Evolutionary conservation across 192 early-diverging fungal genomes (phyloP), one percentile per base, ranked within the genome.

Genomic region (Coemansia sp.): DNA sequence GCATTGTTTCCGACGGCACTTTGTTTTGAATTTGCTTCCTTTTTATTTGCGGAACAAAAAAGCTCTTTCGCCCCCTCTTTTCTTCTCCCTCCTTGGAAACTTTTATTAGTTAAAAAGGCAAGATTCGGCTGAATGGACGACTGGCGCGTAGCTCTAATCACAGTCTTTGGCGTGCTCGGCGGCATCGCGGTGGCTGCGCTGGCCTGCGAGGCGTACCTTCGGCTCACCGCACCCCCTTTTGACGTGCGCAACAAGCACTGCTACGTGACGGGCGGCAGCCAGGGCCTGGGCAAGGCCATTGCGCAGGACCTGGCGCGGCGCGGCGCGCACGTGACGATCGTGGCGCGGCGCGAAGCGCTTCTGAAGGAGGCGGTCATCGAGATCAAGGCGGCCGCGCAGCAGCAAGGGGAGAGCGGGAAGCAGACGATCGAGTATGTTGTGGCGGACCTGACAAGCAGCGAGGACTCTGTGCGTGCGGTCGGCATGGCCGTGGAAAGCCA

Each of bases 1-100:
- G 91, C 61, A 90, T 96, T 68, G 84, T 92, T 16, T 91, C 89
- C 35, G 93, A 95, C 46, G 93, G 93, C 11, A 95, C 92, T 4
- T 83, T 95, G 48, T 95, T 95, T 71, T 95, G 82, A 55, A n/a
- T n/a, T n/a, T n/a, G n/a, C n/a, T n/a, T n/a, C n/a, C n/a, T n/a
- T n/a, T 38, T 38, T 38, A 38, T 6, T 38, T 38, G 9, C 4
- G 38, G 38, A 38, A 9, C 38, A 38, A 38, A n/a, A n/a, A n/a
- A n/a, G 38, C 38, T 6, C 20, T 43, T 24, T 48, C 5, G 12
- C 26, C 24, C n/a, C n/a, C n/a, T n/a, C n/a, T n/a, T n/a, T n/a
- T n/a, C n/a, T n/a, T n/a, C n/a, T 30, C 30, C 30, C 30, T 41
- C 39, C 7, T 41, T 41, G 39, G 39, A 41, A 41, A 41, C 6